Evolutionary conservation across 2,329 filamentous ascomycete genomes (phyloP), one percentile per base, ranked within the genome.

Genomic region (Eutypella sp.): DNA sequence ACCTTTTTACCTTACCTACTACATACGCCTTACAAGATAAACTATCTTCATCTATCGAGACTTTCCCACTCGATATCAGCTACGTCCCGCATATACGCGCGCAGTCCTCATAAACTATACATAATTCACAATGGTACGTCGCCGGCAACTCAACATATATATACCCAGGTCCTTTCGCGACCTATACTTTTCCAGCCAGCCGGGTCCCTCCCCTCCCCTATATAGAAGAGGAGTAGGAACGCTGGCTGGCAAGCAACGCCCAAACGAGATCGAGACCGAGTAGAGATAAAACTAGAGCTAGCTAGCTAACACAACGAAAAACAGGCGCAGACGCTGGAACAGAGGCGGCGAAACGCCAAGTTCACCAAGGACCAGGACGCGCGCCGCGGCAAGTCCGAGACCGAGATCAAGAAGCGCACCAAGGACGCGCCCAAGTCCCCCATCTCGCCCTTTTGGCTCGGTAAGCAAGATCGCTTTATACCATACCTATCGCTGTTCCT

Each of bases 301-400:
- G 13, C 25, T 7, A 29, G 25, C 25, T 50, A 42, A 58, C 46
- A 45, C 48, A 22, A 45, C 11, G n/a, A n/a, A n/a, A n/a, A 4
- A 33, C 60, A 90, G 87, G 86, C 83, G 57, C 87, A 92, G 84
- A 93, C 88, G 56, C 87, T 85, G 57, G 80, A 89, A 68, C 89
- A 93, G 74, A 84, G 88, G 66, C 82, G 82, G 62, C 83, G 85
- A 52, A 93, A 93, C 73, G 80, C 80, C 62, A 85, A 86, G 69
- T 95, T 89, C 69, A 83, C 78, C 56, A 84, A 85, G 65, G 76
- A 79, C 44, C 83, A 92, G 65, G 82, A 86, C 63, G 72, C 75
- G 49, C 86, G 84, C 63, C 85, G 86, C 67, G 88, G 88, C 69
- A 89, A 88, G 72, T 76, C 82, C n/a, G 76, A 81, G 47, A 71